Evolutionary conservation across 1,139 yeast genomes (phyloP), one percentile per base, ranked within the genome.

Genomic region (Geotrichum fermentans): DNA sequence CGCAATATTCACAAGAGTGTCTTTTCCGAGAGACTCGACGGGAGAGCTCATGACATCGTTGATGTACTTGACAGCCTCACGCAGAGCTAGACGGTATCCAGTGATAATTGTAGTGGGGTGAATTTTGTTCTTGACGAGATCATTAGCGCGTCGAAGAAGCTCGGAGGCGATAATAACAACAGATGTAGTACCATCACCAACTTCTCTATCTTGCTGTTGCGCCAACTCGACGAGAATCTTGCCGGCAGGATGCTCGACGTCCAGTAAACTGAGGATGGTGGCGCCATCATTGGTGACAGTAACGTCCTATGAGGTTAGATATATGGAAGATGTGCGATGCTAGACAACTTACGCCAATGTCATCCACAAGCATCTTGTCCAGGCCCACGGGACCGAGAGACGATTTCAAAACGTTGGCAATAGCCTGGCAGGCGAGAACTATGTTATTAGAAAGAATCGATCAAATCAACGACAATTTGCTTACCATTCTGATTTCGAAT

Each of bases 261-360:
- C 98, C 57, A 94, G 75, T 53, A 94, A 72, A 10, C 92, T 78
- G 56, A 94, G 74, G 58, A 94, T 94, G 7, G 98, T 94, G 50
- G 99, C 98, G 56, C 99, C 99, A 68, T 94, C 99, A 66, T 94
- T 94, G 47, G 99, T 94, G 49, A 94, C 97, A 5, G 97, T 90
- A 44, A 94, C 97, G 70, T 94, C 99, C 58, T 56, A 43, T 2
- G 20, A 16, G 2, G 39, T 39, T 40, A 40, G 36, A 39, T 18
- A 40, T 20, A n/a, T 18, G 24, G 22, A n/a, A 20, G 17, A 24
- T 29, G 13, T 20, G 13, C n/a, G 5, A 18, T 2, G 7, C 17
- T 5, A 18, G 33, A 24, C 10, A 14, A 50, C 58, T 16, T 56
- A 56, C 58, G 55, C 98, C 98, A 70, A 94, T 94, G 65, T 94